Conservation (phyloP, 805 yeast genomes). For the Candida insectorum region DNA sequence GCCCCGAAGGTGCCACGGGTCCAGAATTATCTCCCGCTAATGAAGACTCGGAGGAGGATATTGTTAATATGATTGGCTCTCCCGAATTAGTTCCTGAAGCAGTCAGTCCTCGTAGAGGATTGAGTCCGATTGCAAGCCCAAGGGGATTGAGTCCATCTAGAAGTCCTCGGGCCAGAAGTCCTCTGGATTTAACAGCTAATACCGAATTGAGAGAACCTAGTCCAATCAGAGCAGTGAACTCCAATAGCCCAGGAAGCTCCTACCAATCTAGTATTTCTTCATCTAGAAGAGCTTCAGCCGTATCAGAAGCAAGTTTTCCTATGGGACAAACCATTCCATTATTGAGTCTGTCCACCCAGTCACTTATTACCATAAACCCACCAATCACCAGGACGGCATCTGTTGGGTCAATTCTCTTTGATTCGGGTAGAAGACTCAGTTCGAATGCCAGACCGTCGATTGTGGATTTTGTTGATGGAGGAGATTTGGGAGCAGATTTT, state of each 20-base stretch:
- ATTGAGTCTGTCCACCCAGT: conserved; percentile 22
- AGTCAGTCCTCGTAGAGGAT: conserved; percentile 9
- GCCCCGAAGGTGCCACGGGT: neutral
- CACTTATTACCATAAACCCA: conserved; percentile 11
- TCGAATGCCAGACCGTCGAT: conserved; percentile 16
- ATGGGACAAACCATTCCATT: conserved; percentile 31
- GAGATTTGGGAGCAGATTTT: conserved; percentile 21
- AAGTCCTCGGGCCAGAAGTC: conserved; percentile 5
- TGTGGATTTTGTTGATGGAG: conserved; percentile 23
- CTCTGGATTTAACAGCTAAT: neutral
- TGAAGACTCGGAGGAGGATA: conserved; percentile 10
- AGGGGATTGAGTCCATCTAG: conserved; percentile 5
- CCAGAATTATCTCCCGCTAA: neutral
- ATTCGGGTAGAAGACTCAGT: conserved; percentile 17
- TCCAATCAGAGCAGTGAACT: neutral
- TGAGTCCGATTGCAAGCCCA: conserved; percentile 8
- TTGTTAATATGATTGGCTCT: conserved; percentile 11
- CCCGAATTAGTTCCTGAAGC: conserved; percentile 10
- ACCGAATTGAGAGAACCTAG: neutral
- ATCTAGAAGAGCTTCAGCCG: conserved; percentile 19
- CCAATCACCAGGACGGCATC: conserved; percentile 19
- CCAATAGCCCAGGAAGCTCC: neutral
- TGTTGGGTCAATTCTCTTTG: conserved; percentile 21
- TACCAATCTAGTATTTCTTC: conserved; percentile 11
- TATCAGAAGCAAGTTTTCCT: conserved; percentile 18